These are phyloP conservation scores for Omphalotus guepiniiformis DNA, from an alignment of 768 basidiomycete genomes.

Conservation along the genomic window DNA sequence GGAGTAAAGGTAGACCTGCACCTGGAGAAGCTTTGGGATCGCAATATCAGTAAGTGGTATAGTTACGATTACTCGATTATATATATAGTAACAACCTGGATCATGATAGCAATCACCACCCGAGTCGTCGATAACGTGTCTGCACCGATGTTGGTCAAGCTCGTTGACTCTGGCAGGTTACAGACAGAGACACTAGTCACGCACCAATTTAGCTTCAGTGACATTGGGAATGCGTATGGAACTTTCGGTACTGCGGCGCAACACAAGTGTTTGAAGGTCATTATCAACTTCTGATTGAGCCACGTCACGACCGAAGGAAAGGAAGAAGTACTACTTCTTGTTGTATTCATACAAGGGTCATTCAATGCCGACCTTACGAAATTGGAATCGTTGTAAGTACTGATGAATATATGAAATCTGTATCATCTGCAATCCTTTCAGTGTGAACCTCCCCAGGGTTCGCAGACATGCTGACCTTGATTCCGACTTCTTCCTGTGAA, in stretches of 20 bases:
- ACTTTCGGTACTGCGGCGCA: conserved; percentile 17
- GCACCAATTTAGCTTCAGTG: conserved; percentile 17
- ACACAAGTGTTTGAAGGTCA: conserved; percentile 19
- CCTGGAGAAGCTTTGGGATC: conserved; percentile 21
- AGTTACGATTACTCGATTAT: not conserved
- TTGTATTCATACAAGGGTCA: too few relatives aligned
- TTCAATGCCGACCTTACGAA: too few relatives aligned
- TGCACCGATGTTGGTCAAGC: conserved; percentile 16
- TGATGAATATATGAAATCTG: too few relatives aligned
- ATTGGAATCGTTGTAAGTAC: too few relatives aligned
- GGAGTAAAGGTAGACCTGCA: conserved; percentile 17
- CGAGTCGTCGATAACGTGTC: conserved; percentile 19
- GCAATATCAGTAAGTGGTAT: conserved; percentile 16
- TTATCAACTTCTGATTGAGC: conserved; percentile 17
- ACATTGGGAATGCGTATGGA: conserved; percentile 16
- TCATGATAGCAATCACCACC: conserved; percentile 17
- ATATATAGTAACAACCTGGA: not conserved
- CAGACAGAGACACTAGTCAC: conserved; percentile 14
- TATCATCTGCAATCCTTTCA: too few relatives aligned
- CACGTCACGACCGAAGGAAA: not conserved
- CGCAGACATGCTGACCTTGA: too few relatives aligned
- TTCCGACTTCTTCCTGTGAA: too few relatives aligned
- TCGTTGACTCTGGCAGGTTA: conserved; percentile 17
- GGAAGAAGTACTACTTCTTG: not conserved
- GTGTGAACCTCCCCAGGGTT: too few relatives aligned